phyloP scores from a whole-genome alignment of 257 asterid species.

The Jacaranda mimosifolia region DNA sequence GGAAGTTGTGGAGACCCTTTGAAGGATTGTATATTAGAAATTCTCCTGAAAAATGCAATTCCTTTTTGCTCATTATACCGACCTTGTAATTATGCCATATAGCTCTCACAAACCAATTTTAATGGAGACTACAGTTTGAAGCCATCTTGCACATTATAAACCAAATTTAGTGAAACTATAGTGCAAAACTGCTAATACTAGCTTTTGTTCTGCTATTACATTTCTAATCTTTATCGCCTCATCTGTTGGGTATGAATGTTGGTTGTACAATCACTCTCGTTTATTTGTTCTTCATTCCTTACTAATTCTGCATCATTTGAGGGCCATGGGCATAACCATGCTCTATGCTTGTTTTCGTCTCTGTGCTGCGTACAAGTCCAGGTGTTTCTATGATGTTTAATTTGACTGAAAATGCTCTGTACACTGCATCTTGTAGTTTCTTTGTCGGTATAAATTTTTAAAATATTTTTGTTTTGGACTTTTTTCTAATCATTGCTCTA shows the following conservation, averaged over 20 bases:
- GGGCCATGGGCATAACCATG: no score
- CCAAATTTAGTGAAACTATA: no score
- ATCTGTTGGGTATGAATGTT: slow-evolving; percentile 13
- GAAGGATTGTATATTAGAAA: slow-evolving; percentile 42
- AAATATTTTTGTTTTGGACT: no score
- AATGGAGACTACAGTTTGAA: slow-evolving; percentile 35
- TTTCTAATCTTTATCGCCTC: not conserved
- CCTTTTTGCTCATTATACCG: slow-evolving; percentile 42
- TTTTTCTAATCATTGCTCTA: no score
- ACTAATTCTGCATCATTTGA: no score
- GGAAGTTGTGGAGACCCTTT: slow-evolving; percentile 39
- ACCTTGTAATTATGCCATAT: slow-evolving; percentile 43
- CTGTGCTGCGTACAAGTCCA: no score
- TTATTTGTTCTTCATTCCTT: no score
- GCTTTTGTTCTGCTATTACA: not conserved
- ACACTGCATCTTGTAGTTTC: no score
- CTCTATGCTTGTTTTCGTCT: no score
- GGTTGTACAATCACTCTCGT: not conserved
- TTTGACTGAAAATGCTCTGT: no score
- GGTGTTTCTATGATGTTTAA: no score
- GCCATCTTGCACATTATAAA: not conserved
- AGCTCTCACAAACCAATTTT: slow-evolving; percentile 32
- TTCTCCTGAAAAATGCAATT: slow-evolving; percentile 45
- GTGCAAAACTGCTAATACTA: slow-evolving; percentile 2
- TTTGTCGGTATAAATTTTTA: no score